Base-by-base conservation (phyloP, 2,329 filamentous ascomycete species). In the Byssoonygena ceratinophila region DNA sequence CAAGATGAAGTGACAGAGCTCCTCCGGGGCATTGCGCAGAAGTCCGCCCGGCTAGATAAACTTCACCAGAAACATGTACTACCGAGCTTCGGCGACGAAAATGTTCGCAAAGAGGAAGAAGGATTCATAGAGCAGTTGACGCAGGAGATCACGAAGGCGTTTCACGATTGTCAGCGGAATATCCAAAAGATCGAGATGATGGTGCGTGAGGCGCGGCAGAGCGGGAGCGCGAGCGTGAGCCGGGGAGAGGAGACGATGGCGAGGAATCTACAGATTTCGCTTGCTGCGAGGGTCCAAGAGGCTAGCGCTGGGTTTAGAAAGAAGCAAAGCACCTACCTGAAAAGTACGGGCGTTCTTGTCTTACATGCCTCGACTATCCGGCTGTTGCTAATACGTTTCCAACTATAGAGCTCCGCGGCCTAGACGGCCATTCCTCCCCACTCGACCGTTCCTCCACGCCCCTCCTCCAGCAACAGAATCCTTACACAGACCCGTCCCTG, bases 61-160 rank as follows among this genome's bases (percentile, higher is more conserved):
- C 75, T 98, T 56, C 92, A 98, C 68, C 89, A 95, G 71, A 97
- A 97, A 68, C 92, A 98, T 70, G 86, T 98, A 40, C 77, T 98
- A 12, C 92, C 92, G 0, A 90, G 91, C 25, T 98, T 98, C 71
- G 89, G 97, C 64, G 92, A 98, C 63, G 91, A 97, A 61, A 87
- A 89, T 51, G 80, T 88, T 39, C 92, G 95, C 71, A 83, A 77
- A 66, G 79, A 80, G 55, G 92, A 98, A 67, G 92, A 97, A 72
- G 74, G 80, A 47, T 84, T 94, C 65, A 98, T 98, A 62, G 92
- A 98, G 72, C 76, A 77, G 57, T 74, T 97, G 63, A 98, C 92
- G 0, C 87, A 94, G 69, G 81, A 85, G 56, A 92, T 98, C 63
- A 98, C 92, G 1, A 81, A 81, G 55, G 80, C 81, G 40, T 98